Base-by-base conservation (phyloP, 2,329 filamentous ascomycete species). In the Dothistroma pini region DNA sequence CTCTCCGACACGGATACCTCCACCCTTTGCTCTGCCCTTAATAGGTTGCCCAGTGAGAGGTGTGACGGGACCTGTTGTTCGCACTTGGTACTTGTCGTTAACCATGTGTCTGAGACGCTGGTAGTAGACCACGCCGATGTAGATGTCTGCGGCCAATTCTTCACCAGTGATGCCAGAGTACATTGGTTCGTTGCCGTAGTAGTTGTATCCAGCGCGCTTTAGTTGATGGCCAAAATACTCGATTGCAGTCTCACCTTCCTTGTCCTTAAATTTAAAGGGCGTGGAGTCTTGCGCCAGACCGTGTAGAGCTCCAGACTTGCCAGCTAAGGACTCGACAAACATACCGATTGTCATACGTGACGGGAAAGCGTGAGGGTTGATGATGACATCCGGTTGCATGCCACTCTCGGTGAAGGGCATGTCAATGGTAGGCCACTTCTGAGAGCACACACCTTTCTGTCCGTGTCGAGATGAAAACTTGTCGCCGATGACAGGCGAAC, bases 291-390 rank as follows among this genome's bases (percentile, higher is more conserved):
- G 95, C 0, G 95, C 90, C n/a, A 97, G 83, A 52, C 95, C 95
- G 75, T 99, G 95, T 38, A 99, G 84, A 14, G 93, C 90, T 52
- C 95, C 95, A 10, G 93, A 87, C 80, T 99, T 99, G 63, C 95
- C 95, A 10, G 95, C 95, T 56, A 99, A 84, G 5, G 93, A 97
- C 80, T 99, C 95, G 73, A 99, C 87, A 77, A 99, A 97, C 91
- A 97, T 97, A 73, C 95, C 95, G 74, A 99, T 99, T 21, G 95
- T 99, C 95, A 99, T 99, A 78, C 95, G 93, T 51, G 93, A 97
- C 8, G 95, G 95, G 84, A 99, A 99, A 73, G 95, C 95, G 83
- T 99, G 95, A 47, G 95, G 95, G 79, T 99, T 99, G 82, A 99
- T 99, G 77, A 99, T 99, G 71, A 96, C 84, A 77, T 99, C 95